These are phyloP conservation scores for Tetradesmus obliquus DNA, from an alignment of 139 green algal genomes.

Conservation along the genomic window DNA sequence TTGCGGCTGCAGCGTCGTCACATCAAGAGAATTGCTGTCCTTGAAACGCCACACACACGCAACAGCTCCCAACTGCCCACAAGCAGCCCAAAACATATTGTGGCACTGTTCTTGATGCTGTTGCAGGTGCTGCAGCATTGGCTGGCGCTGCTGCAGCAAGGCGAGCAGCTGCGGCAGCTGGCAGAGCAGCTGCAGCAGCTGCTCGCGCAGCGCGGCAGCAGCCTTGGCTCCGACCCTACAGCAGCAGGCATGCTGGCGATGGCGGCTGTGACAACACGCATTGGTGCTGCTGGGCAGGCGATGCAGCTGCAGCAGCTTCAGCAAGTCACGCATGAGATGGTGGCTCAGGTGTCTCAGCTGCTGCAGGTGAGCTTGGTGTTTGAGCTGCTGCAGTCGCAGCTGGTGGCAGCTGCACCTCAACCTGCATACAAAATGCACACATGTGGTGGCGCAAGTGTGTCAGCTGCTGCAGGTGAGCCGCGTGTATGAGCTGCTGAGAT, in stretches of 20 bases:
- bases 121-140: slow-evolving; percentile 55
- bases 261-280: background rate
- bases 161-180: slow-evolving; percentile 11
- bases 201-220: slow-evolving; percentile 23
- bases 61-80: background rate
- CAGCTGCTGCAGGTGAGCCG: no score
- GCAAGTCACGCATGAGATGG: slow-evolving; percentile 4
- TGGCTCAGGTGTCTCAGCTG: slow-evolving; percentile 9
- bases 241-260: slow-evolving; percentile 11
- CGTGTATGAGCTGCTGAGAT: no score
- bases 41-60: background rate
- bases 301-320: slow-evolving; percentile 16
- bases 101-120: background rate
- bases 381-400: background rate
- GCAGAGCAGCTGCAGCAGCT: slow-evolving; percentile 27
- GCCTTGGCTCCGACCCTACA: slow-evolving; percentile 9
- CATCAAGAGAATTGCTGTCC: no score
- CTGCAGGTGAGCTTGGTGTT: background rate
- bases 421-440: no score
- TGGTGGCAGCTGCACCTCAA: background rate
- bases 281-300: background rate
- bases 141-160: slow-evolving; percentile 47
- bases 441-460: no score
- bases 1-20: no score
- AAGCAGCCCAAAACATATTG: background rate